These are phyloP conservation scores for Rhodotorula babjevae DNA, from an alignment of 768 basidiomycete genomes.

Conservation along the genomic window DNA sequence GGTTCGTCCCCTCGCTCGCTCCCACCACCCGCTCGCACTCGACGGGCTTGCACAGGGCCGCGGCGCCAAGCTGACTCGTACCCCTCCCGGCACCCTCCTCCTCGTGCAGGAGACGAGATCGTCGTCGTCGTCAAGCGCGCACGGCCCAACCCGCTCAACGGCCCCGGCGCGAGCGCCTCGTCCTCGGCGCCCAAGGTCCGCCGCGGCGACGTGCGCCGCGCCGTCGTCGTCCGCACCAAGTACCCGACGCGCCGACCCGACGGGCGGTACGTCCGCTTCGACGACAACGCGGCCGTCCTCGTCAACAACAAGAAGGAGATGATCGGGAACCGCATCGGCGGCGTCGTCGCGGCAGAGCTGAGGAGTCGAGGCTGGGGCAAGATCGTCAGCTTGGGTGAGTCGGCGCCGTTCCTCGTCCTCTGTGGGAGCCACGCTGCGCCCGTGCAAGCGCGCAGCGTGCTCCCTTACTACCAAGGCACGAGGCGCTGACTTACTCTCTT, in stretches of 20 bases:
- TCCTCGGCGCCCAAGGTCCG: conserved; percentile 72
- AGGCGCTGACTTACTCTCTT: no score
- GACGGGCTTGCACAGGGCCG: no score
- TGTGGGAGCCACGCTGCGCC: no score
- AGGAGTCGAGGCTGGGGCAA: conserved; percentile 91
- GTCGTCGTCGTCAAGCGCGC: conserved; percentile 92
- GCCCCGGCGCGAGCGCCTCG: background rate
- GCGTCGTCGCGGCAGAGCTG: conserved; percentile 85
- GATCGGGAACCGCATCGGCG: conserved; percentile 89
- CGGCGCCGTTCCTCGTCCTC: background rate
- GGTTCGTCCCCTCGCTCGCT: conserved; percentile 43
- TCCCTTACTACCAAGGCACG: no score
- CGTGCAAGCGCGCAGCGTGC: no score
- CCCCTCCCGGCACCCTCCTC: no score
- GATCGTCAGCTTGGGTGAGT: conserved; percentile 67
- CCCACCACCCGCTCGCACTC: background rate
- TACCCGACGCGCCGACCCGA: conserved; percentile 81
- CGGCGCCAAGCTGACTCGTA: no score
- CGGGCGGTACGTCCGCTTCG: conserved; percentile 80
- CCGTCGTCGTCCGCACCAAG: conserved; percentile 88
- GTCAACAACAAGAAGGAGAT: conserved; percentile 94
- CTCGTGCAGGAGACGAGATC: conserved; percentile 71
- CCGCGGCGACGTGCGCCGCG: conserved; percentile 88
- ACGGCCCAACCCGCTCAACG: conserved; percentile 57
- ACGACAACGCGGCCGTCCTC: conserved; percentile 92